Percentiles rank a stretch among this genome's conserved stretches.
Evolutionary conservation across 78 protist genomes (phyloP).

Genomic region (Dictyostelium discoideum): dicty_2.7 NC_007089.4:2221501-2222000

Average conservation of each 20-base stretch:
- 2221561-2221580: not conserved
- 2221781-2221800: conserved; percentile 25
- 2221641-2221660: not conserved
- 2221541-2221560: not conserved
- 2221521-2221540: not conserved
- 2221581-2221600: not conserved
- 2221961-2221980: too few species aligned
- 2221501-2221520: not conserved
- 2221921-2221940: not conserved
- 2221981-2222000: not conserved
- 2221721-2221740: conserved; percentile 32
- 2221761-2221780: conserved; percentile 17
- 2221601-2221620: not conserved
- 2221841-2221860: conserved; percentile 36
- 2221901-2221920: not conserved
- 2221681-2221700: not conserved
- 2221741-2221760: conserved; percentile 8
- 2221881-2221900: too few species aligned
- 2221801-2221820: conserved; percentile 18
- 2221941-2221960: not conserved
- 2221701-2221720: not conserved
- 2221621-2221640: not conserved
- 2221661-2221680: not conserved
- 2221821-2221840: conserved; percentile 4
- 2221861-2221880: conserved; percentile 32